phyloP scores from a whole-genome alignment of 73 alveolate species.

The Paramecium primaurelia region DNA sequence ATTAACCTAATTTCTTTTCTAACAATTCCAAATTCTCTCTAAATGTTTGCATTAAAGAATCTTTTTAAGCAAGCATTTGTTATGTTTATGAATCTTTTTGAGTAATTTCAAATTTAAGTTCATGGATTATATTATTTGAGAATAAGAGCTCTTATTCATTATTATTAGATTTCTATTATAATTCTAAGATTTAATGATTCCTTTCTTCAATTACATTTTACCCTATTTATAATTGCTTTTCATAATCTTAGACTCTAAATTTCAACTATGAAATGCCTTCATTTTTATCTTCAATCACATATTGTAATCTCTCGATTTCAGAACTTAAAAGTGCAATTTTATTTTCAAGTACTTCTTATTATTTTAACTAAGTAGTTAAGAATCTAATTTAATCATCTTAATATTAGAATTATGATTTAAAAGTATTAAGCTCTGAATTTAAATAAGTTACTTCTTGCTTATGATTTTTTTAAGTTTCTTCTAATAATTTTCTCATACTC shows the following conservation, averaged over 20 bases:
- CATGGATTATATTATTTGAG: background rate
- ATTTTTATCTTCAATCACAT: background rate
- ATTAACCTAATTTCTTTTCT: background rate
- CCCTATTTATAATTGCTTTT: background rate
- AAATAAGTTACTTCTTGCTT: background rate
- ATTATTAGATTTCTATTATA: background rate
- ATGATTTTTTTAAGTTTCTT: background rate
- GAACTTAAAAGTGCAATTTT: background rate
- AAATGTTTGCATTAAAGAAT: background rate
- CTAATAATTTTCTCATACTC: background rate
- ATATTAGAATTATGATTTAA: background rate
- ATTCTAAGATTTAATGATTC: background rate
- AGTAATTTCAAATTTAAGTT: background rate
- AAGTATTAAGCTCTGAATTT: background rate
- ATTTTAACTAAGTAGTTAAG: background rate
- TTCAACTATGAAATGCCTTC: background rate
- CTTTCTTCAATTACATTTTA: background rate
- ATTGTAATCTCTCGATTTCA: background rate
- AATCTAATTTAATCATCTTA: background rate
- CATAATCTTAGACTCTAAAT: background rate
- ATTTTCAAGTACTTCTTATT: background rate
- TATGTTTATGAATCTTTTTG: background rate
- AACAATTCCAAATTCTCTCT: background rate
- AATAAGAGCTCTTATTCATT: background rate
- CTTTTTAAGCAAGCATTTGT: background rate